Base-by-base conservation (phyloP, 1,139 yeast species). In the Yamadazyma pseudoaaseri region DNA sequence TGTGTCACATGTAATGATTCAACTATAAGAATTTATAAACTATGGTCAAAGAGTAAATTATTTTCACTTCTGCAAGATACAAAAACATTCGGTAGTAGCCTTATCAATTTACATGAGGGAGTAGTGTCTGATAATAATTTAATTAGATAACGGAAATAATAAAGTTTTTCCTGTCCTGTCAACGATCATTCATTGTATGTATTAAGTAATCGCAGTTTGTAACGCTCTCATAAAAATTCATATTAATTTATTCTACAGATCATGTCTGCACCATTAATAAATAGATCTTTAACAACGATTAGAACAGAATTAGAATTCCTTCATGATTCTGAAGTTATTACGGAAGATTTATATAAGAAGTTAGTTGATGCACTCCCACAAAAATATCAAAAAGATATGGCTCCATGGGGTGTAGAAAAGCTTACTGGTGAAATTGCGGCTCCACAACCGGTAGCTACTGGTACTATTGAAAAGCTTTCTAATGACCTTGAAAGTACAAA, bases 251-350 rank as follows among this genome's bases (percentile, higher is more conserved):
- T n/a, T n/a, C n/a, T n/a, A n/a, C 9, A 18, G 20, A 6, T 18
- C 9, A 70, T 69, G 75, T 66, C 74, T 7, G 71, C 78, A 8
- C 84, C 94, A 1, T 65, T 79, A 33, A 76, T 86, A 41, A 86
- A 86, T 62, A 79, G 95, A 51, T 85, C 96, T 3, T 62, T 86
- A 43, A 79, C 90, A 3, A 79, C 81, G 10, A 65, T 86, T 37
- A 78, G 79, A 57, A 86, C 89, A 9, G 86, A 89, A 55, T 73
- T 89, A 34, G 96, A 86, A 56, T 87, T 87, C 54, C 68, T 89
- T 34, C 66, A 63, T 34, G 96, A 86, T 48, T 82, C 94, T 1
- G 80, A 81, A 29, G 94, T 86, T 33, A 79, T 89, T 38, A 70
- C 81, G 17, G 74, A 76, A 25, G 71, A 62, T 3, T 73, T 82